Evolutionary conservation across 192 early-diverging fungal species (phyloP).

Genomic region (Dispira simplex): DNA sequence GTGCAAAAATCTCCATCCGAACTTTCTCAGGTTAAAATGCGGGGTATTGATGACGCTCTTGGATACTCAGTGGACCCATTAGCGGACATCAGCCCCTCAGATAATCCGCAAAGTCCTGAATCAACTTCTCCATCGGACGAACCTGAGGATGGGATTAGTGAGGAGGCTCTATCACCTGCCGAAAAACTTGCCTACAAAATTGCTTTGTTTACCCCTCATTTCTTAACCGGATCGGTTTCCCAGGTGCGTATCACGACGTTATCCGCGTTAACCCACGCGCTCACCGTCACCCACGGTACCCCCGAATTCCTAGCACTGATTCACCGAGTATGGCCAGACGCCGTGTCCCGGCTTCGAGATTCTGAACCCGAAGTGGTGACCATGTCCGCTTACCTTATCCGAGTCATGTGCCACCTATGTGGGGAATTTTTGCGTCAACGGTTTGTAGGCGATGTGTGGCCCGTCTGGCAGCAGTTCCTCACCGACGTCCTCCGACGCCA

Average conservation of each 20-base stretch:
- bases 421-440: constrained; percentile 2
- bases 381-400: background rate
- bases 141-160: background rate
- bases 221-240: background rate
- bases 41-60: no score
- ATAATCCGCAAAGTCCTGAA: no score
- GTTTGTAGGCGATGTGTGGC: constrained; percentile 6
- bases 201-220: constrained; percentile 7
- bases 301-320: constrained; percentile 7
- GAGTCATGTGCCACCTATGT: background rate
- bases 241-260: background rate
- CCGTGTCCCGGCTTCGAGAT: background rate
- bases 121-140: background rate
- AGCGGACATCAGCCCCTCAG: no score
- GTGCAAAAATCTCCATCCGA: no score
- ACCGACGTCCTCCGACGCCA: background rate
- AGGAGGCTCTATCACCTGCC: background rate
- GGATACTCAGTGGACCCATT: no score
- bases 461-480: background rate
- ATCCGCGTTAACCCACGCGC: background rate
- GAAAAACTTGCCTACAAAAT: constrained; percentile 7
- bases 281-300: background rate
- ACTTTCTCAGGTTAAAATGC: no score
- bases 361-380: background rate
- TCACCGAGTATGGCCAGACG: constrained; percentile 8